Evolutionary conservation across 1,139 yeast species (phyloP).

Genomic region (Kurtzmaniella quercitrusa): DNA sequence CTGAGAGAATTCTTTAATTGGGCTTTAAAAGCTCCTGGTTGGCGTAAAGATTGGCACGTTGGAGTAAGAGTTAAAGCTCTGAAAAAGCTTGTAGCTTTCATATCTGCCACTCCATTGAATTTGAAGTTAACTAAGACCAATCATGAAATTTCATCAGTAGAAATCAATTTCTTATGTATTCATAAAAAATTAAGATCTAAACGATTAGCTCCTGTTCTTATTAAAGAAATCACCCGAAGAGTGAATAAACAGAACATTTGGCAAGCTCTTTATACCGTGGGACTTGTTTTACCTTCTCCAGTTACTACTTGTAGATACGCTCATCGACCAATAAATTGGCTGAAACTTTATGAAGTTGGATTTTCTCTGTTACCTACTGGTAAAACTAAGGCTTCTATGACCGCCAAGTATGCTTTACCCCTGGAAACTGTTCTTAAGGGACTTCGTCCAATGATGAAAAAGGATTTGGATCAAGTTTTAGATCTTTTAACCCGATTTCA

Average conservation of each 20-base stretch:
- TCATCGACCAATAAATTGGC: conserved; percentile 94
- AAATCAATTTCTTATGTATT: conserved; percentile 88
- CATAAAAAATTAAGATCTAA: conserved; percentile 93
- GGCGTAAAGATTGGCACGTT: conserved; percentile 83
- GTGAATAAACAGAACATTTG: conserved; percentile 81
- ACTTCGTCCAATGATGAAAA: conserved; percentile 55
- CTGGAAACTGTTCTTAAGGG: conserved; percentile 53
- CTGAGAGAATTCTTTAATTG: conserved; percentile 80
- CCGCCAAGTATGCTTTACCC: conserved; percentile 73
- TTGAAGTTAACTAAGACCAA: conserved; percentile 56
- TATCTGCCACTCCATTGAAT: conserved; percentile 81
- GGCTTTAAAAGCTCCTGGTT: conserved; percentile 96
- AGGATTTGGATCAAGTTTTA: conserved; percentile 64
- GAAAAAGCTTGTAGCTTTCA: conserved; percentile 82
- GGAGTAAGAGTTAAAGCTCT: conserved; percentile 84
- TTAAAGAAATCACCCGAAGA: conserved; percentile 90
- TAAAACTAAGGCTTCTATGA: conserved; percentile 76
- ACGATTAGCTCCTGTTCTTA: conserved; percentile 88
- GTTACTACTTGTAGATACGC: conserved; percentile 86
- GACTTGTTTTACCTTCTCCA: conserved; percentile 87
- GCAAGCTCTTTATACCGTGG: conserved; percentile 97
- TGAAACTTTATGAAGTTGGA: conserved; percentile 83
- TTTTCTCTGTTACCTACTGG: conserved; percentile 76
- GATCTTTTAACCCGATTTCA: conserved; percentile 60
- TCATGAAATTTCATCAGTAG: conserved; percentile 60